phyloP scores from a whole-genome alignment of 352 stramenopile genomes.

The Globisporangium mamillatum region DNA sequence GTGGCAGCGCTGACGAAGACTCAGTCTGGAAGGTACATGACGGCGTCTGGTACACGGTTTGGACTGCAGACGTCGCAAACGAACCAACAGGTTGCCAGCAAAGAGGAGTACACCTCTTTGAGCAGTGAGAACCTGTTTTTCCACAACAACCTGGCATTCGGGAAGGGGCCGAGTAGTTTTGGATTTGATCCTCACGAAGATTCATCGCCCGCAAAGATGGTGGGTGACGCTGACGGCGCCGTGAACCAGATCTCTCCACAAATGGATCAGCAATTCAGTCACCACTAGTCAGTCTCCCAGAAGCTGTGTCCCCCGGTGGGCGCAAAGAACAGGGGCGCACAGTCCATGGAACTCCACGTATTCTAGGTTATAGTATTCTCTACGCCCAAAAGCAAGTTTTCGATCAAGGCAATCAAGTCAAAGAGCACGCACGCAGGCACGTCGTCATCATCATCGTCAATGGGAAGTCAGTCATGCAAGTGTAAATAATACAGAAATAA shows the following conservation, averaged over 20 bases:
- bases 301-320: neutral
- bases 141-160: slow-evolving; percentile 9
- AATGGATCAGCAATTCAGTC: slow-evolving; percentile 5
- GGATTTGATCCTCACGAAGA: slow-evolving; percentile 10
- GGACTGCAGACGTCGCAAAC: neutral
- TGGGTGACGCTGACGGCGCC: neutral
- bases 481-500: slow-evolving; percentile 7
- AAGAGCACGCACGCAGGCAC: slow-evolving; percentile 2
- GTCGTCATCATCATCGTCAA: slow-evolving; percentile 1
- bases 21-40: slow-evolving; percentile 7
- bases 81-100: slow-evolving; percentile 1
- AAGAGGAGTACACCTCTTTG: slow-evolving; percentile 9
- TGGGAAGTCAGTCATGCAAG: neutral
- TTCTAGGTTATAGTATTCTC: slow-evolving; percentile 6
- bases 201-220: neutral
- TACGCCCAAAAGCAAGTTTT: slow-evolving; percentile 5
- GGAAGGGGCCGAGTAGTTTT: slow-evolving; percentile 7
- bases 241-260: neutral
- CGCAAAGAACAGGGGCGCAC: neutral
- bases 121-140: slow-evolving; percentile 15
- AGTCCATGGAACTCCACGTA: neutral
- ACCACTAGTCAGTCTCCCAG: slow-evolving; percentile 2
- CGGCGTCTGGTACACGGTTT: slow-evolving; percentile 6
- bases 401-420: slow-evolving; percentile 1
- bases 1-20: slow-evolving; percentile 16